phyloP scores from a whole-genome alignment of 129 eudicot genomes.

The Artemisia argyi region DNA sequence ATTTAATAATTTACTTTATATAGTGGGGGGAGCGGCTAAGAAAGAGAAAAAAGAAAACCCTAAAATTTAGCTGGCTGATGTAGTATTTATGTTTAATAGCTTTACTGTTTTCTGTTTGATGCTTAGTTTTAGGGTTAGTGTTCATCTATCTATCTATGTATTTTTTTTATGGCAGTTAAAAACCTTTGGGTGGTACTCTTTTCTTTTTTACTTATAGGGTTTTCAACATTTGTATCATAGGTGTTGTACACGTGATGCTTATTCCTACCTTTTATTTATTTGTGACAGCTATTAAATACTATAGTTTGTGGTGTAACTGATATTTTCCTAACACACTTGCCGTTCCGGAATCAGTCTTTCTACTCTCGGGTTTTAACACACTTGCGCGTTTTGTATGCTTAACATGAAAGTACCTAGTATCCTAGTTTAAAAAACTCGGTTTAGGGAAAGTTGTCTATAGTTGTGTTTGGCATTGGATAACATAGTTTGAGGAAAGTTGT shows the following conservation, averaged over 20 bases:
- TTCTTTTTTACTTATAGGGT: neutral
- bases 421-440: neutral
- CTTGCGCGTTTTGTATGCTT: no score
- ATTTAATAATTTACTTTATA: slow-evolving; percentile 9
- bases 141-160: neutral
- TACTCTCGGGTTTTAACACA: no score
- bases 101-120: slow-evolving; percentile 11
- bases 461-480: neutral
- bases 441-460: no score
- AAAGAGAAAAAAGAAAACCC: slow-evolving; percentile 1
- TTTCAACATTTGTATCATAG: slow-evolving; percentile 16
- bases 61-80: slow-evolving; percentile 1
- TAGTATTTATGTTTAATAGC: neutral
- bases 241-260: slow-evolving; percentile 26
- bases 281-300: slow-evolving; percentile 9
- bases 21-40: slow-evolving; percentile 36
- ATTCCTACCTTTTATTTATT: neutral
- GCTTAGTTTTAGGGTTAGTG: slow-evolving; percentile 2
- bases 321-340: neutral
- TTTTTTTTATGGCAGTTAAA: slow-evolving; percentile 4
- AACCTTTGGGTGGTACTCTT: neutral
- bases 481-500: slow-evolving; percentile 3
- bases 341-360: neutral
- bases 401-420: slow-evolving; percentile 13
- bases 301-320: slow-evolving; percentile 19